Base-by-base conservation (phyloP, 352 stramenopile genomes). In the Phytopythium chamaehyphon region DNA sequence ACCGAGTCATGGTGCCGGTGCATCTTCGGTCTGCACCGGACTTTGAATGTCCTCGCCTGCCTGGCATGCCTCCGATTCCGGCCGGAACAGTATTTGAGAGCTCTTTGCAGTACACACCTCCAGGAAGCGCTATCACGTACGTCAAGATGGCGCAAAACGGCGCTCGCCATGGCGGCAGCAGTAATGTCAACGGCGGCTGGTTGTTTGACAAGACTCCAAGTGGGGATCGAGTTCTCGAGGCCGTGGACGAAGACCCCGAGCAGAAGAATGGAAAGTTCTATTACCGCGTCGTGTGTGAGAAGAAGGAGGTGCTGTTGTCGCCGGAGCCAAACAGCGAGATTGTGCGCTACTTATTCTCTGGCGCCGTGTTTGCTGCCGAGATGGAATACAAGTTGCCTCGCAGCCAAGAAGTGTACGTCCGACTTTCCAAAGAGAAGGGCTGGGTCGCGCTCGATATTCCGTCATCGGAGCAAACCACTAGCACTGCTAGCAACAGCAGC, bases 251-350 rank as follows among this genome's bases (percentile, higher is more conserved):
- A 60, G 77, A 88, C 31, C 74, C 76, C 2, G 79, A 88, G 51
- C 87, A 88, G 59, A 86, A 86, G 57, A 79, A 85, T 40, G 83
- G 83, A 61, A 87, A 83, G 48, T 93, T 90, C 51, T 93, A 82
- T 55, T 93, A 84, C 57, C 77, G 83, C 18, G 74, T 90, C n/a
- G 33, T 86, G 11, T 68, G 57, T 21, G 71, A 76, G 19, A 86
- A 81, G 57, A 90, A 88, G 47, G 64, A 88, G 28, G 83, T 93
- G 18, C 55, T 93, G 24, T 59, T 90, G 21, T 90, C 83, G 10
- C 83, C 83, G 0, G 83, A 90, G 58, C 62, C 59, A 8, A 82
- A 54, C n/a, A 83, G 75, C 47, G 73, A 87, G 40, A 61, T 93
- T 7, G 62, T 87, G 44, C 80, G 71, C 21, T 85, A 76, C 36